Evolutionary conservation across 192 early-diverging fungal species (phyloP), one percentile per base, ranked within the genome.

Genomic region (Kickxella alabastrina): DNA sequence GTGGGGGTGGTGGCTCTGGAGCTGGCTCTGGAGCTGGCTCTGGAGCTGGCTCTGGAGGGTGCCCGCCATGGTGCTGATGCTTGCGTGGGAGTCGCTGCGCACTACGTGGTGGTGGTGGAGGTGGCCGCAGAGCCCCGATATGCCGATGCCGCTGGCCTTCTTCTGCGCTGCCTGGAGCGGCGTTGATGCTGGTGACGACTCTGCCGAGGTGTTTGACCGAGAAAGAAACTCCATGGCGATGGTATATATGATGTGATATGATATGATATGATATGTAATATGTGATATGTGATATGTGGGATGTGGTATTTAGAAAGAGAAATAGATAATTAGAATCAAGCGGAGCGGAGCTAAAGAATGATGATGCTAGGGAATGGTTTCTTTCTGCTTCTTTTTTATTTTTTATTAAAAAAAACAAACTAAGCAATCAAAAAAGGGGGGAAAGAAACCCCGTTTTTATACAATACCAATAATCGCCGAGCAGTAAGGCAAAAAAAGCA

Each of bases 51-150:
- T n/a, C n/a, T n/a, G n/a, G n/a, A n/a, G n/a, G 6, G 31, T 32
- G 6, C 31, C 31, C 6, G 31, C 12, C 31, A 12, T 12, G 6
- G 31, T 32, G 41, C 18, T 9, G 41, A 43, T 24, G 31, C 48
- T 44, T 19, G 43, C 24, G 10, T 44, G 43, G 9, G 43, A 44
- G 2, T 3, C 23, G 43, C 43, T 44, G 14, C 43, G 43, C n/a
- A n/a, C n/a, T n/a, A n/a, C n/a, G n/a, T n/a, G n/a, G 9, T 10
- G 22, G 43, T 44, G 43, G 17, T 26, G 43, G 10, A 44, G 21
- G 43, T 44, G 43, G 10, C 43, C 17, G 25, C 43, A 44, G 10
- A 44, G 43, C 3, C 43, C 43, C 43, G 25, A 44, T 14, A 19
- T 19, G 39, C 39, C 10, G 39, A 5, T 15, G 39, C n/a, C 13